Percentiles rank a stretch among this genome's conserved stretches.
phyloP scores from a whole-genome alignment of 2,329 filamentous ascomycete genomes.

The Diaporthe longicolla region DNA sequence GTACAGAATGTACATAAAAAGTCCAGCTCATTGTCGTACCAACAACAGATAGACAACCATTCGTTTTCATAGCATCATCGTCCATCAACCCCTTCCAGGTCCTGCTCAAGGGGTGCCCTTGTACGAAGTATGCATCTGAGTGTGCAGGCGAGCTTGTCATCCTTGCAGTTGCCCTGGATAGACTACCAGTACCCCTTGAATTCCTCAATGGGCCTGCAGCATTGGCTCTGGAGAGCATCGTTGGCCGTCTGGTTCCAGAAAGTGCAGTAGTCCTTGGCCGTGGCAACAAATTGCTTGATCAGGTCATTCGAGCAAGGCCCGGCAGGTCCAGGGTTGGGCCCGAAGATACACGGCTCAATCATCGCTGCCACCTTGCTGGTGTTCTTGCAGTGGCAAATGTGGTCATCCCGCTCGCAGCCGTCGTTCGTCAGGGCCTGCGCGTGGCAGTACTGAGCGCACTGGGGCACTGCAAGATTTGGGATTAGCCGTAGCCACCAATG shows the following conservation, averaged over 20 bases:
- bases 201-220: too few species aligned
- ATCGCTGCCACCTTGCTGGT: slow-evolving; percentile 3
- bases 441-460: slow-evolving; percentile 22
- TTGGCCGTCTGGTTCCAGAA: slow-evolving; percentile 28
- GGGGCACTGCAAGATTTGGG: background rate
- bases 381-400: slow-evolving; percentile 34
- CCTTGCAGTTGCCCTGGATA: background rate
- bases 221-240: background rate
- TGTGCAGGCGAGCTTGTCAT: background rate
- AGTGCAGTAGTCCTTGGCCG: background rate
- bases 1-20: background rate
- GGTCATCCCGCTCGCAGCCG: slow-evolving; percentile 9
- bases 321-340: background rate
- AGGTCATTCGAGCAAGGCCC: background rate
- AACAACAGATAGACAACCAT: background rate
- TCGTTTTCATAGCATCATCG: background rate
- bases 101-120: background rate
- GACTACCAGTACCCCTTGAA: too few species aligned
- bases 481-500: background rate
- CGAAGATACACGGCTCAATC: slow-evolving; percentile 18
- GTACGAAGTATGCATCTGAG: background rate
- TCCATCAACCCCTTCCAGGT: background rate
- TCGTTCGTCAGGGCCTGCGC: background rate
- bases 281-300: background rate
- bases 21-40: background rate